Evolutionary conservation across 2,329 filamentous ascomycete species (phyloP).

Genomic region (Exophiala xenobiotica): DNA sequence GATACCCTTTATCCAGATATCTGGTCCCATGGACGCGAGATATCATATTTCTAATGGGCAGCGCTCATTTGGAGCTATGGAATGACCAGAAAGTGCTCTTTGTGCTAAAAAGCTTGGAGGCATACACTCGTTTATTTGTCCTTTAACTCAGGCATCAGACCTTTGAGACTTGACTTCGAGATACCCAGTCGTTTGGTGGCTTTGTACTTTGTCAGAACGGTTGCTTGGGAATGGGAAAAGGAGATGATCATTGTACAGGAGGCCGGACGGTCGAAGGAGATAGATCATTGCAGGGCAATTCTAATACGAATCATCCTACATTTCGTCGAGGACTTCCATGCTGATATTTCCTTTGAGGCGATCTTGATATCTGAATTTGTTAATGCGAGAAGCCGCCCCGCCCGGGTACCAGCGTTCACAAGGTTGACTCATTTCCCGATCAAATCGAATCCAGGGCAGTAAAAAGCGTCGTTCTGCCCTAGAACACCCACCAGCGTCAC

Average conservation of each 20-base stretch:
- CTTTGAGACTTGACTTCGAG: background rate
- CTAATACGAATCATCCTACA: too few relatives aligned
- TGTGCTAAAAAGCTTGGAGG: constrained; percentile 7
- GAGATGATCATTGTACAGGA: too few relatives aligned
- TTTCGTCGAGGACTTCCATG: too few relatives aligned
- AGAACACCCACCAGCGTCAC: background rate
- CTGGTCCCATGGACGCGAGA: background rate
- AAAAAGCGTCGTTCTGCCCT: constrained; percentile 3
- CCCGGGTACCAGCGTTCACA: too few relatives aligned
- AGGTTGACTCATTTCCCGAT: too few relatives aligned
- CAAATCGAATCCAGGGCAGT: background rate
- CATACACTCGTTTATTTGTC: constrained; percentile 9
- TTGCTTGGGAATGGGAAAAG: too few relatives aligned
- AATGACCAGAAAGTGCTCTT: background rate
- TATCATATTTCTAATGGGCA: background rate
- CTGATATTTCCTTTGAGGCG: too few relatives aligned
- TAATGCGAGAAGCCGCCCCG: too few relatives aligned
- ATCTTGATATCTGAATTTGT: too few relatives aligned
- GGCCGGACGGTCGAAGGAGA: too few relatives aligned
- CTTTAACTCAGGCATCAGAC: constrained; percentile 15
- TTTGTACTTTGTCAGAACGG: too few relatives aligned
- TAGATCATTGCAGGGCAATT: too few relatives aligned
- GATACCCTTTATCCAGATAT: constrained; percentile 12
- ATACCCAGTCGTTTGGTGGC: background rate
- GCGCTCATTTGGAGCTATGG: background rate